phyloP scores from a whole-genome alignment of 2,329 filamentous ascomycete genomes.

The Polychaeton citri region DNA sequence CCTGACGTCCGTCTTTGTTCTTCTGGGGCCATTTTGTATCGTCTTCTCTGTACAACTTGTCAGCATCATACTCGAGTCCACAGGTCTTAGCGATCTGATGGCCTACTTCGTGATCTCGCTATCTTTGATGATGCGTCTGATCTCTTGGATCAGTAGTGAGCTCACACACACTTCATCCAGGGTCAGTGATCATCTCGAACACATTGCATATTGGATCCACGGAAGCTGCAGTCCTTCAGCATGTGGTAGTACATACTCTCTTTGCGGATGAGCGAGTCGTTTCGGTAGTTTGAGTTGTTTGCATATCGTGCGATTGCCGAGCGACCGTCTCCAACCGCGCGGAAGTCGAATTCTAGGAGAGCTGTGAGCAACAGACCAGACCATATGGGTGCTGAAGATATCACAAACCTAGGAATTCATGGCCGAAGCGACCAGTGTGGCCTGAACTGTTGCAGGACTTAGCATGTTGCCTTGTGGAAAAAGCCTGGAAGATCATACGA shows the following conservation, averaged over 20 bases:
- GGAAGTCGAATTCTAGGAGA: constrained; percentile 78
- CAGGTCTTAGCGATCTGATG: background rate
- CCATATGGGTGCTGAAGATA: too few species aligned
- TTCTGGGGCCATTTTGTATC: constrained; percentile 98
- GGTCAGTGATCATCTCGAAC: too few species aligned
- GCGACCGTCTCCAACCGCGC: constrained; percentile 79
- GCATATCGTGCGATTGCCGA: constrained; percentile 93
- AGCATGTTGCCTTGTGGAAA: constrained; percentile 9
- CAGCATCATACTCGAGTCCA: constrained; percentile 5
- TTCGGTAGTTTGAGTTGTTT: constrained; percentile 99
- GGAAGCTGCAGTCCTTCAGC: too few species aligned
- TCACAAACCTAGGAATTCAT: constrained; percentile 91
- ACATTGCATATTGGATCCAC: too few species aligned
- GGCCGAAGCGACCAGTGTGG: constrained; percentile 91
- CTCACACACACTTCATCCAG: constrained; percentile 85
- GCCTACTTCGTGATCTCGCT: constrained; percentile 95
- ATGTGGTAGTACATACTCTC: constrained; percentile 60
- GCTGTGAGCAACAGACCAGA: too few species aligned
- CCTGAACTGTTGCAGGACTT: constrained; percentile 54
- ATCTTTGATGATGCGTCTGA: constrained; percentile 91
- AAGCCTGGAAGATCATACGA: constrained; percentile 2
- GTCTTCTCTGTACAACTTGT: constrained; percentile 57
- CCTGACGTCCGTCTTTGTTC: constrained; percentile 96
- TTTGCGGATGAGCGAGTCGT: constrained; percentile 97
- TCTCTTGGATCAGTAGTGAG: constrained; percentile 77